phyloP scores from a whole-genome alignment of 176 grass and related monocot species.

The Lolium rigidum region DNA sequence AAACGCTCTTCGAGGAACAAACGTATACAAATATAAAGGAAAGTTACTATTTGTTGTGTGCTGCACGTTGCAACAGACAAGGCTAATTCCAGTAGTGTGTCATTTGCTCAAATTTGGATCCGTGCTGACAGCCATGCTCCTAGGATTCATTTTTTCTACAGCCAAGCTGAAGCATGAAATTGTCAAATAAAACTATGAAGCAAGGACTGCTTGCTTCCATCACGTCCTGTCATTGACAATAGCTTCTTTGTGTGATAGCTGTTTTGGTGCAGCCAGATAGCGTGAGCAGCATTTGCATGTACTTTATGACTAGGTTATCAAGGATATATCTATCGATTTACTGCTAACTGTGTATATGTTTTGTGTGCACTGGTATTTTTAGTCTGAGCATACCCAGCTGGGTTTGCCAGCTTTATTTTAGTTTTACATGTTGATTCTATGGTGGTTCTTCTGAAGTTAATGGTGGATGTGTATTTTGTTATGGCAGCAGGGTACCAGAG shows the following conservation, averaged over 20 bases:
- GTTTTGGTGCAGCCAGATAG: background rate
- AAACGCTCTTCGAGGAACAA: background rate
- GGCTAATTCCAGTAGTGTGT: background rate
- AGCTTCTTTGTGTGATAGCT: background rate
- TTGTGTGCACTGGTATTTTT: background rate
- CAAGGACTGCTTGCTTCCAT: slow-evolving; percentile 20
- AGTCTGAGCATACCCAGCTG: background rate
- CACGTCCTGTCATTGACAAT: background rate
- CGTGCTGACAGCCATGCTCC: background rate
- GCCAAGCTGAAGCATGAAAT: slow-evolving; percentile 3
- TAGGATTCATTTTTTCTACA: slow-evolving; percentile 29
- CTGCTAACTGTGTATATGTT: background rate
- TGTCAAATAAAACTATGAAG: slow-evolving; percentile 11
- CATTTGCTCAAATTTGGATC: background rate
- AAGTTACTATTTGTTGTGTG: background rate
- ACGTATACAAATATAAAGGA: background rate
- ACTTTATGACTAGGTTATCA: background rate
- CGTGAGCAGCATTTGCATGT: background rate
- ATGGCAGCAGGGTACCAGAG: slow-evolving; percentile 63
- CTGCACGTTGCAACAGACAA: background rate
- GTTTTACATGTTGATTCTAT: background rate
- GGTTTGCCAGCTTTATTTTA: slow-evolving; percentile 18
- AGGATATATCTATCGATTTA: background rate
- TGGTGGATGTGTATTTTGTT: slow-evolving; percentile 33
- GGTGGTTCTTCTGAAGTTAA: slow-evolving; percentile 22